phyloP scores from a whole-genome alignment of 2,329 filamentous ascomycete genomes.

The Monosporascus cannonballus region DNA sequence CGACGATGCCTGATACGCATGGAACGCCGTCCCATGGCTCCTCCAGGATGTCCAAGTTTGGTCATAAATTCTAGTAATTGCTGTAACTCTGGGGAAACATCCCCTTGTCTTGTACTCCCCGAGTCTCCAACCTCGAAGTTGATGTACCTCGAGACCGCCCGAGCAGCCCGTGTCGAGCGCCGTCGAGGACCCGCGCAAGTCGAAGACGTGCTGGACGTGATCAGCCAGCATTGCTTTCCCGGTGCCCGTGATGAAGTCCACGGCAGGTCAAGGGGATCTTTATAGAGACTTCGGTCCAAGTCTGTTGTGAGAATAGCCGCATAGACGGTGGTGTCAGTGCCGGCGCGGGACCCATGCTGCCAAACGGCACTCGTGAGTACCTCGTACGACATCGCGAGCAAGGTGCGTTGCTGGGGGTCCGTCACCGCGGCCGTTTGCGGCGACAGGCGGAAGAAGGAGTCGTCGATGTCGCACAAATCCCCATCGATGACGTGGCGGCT shows the following conservation, averaged over 20 bases:
- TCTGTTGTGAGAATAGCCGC: constrained; percentile 6
- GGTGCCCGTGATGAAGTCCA: constrained; percentile 11
- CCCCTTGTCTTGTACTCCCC: too few species aligned
- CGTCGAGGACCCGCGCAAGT: constrained; percentile 23
- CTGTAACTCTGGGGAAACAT: too few species aligned
- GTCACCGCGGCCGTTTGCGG: background rate
- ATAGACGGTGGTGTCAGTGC: constrained; percentile 5
- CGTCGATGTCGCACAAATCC: constrained; percentile 7
- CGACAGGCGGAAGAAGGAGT: constrained; percentile 8
- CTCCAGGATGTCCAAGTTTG: too few species aligned
- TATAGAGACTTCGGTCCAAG: constrained; percentile 7
- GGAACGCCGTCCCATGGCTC: too few species aligned
- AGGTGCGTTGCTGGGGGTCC: constrained; percentile 9
- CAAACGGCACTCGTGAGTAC: constrained; percentile 8
- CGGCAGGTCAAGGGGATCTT: constrained; percentile 13
- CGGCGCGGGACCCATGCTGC: background rate
- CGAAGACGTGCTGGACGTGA: constrained; percentile 21
- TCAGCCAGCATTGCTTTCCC: constrained; percentile 16
- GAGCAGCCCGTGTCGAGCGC: constrained; percentile 30
- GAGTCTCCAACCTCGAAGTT: too few species aligned
- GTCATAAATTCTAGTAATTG: too few species aligned
- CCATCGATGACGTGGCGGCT: constrained; percentile 9
- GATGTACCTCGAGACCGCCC: constrained; percentile 12
- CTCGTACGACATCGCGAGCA: constrained; percentile 9
- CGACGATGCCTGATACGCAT: too few species aligned